Evolutionary conservation across 345 rosid species (phyloP), one percentile per base, ranked within the genome.

Genomic region (Camelina hispida): DNA sequence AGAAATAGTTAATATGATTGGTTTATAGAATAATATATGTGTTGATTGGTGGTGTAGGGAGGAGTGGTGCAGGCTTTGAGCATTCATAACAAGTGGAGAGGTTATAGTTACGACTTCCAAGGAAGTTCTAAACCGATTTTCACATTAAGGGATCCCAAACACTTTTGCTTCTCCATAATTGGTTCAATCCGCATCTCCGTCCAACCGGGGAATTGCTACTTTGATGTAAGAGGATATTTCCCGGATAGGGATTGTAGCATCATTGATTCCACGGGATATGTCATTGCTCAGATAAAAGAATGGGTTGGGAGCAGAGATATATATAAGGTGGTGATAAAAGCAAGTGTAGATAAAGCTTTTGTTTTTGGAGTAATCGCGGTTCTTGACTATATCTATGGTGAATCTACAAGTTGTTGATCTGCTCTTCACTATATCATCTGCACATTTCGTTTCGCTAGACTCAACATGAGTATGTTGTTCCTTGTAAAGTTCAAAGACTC

Each of bases 381-480:
- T 79, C 88, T 94, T n/a, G 97, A 91, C 48, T 78, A 87, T 67
- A 87, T 90, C 35, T 61, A 87, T 53, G 93, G 91, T 32, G 92
- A 88, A 83, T 94, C 98, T 7, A 94, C 97, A 16, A 66, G 70
- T 34, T 93, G 96, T 78, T 85, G 47, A 63, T 15, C n/a, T 0
- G 17, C 15, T 10, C 25, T 10, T 59, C 14, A 5, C 9, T 7
- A 28, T 57, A 12, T 12, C 1, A 60, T 38, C 30, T 38, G 2
- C 12, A 38, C 48, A 38, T 18, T 38, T 61, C 17, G 14, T 12
- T 61, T 22, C 7, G 34, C 18, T 28, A 32, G 18, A 30, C 13
- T 48, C 18, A 18, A 10, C 28, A 4, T 18, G 2, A 12, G 16
- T 64, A 28, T 28, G 28, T 28, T 47, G 42, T 16, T n/a, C 10